Conservation (phyloP, 1,284 basidiomycete genomes). For the Agaricales sp. region DNA sequence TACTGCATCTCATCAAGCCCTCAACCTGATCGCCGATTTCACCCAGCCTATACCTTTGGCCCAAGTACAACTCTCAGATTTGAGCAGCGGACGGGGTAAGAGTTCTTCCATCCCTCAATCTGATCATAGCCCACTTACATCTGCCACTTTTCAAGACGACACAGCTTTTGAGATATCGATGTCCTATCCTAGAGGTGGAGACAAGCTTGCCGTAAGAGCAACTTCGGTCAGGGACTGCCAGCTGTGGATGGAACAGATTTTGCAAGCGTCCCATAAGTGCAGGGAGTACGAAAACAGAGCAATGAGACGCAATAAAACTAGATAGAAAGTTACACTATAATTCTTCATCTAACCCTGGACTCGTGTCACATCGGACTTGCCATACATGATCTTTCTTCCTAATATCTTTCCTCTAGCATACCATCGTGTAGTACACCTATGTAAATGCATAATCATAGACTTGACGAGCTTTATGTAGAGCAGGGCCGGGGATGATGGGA, state of each 20-base stretch:
- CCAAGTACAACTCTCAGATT: conserved; percentile 49
- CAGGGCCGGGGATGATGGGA: no score
- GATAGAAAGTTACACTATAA: background rate
- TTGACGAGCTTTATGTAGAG: no score
- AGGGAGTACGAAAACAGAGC: conserved; percentile 26
- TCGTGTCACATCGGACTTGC: no score
- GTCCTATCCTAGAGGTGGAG: conserved; percentile 67
- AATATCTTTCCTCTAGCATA: no score
- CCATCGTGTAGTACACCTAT: no score
- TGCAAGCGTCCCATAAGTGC: conserved; percentile 25
- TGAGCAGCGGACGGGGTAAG: conserved; percentile 37
- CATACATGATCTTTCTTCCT: no score
- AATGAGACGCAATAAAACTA: background rate
- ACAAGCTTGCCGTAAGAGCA: conserved; percentile 55
- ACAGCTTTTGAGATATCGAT: conserved; percentile 51
- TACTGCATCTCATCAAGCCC: conserved; percentile 3
- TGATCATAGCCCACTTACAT: conserved; percentile 1
- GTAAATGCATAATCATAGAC: no score
- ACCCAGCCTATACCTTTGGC: conserved; percentile 60
- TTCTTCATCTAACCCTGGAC: no score
- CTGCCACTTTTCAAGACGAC: conserved; percentile 39
- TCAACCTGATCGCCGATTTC: background rate
- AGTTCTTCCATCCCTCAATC: conserved; percentile 4
- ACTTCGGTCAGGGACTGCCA: conserved; percentile 56
- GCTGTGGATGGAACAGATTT: conserved; percentile 46